A percentile compares a stretch with the other conserved stretches of the same genome.
phyloP scores from a whole-genome alignment of 768 basidiomycete species.

The Cyathus striatus region DNA sequence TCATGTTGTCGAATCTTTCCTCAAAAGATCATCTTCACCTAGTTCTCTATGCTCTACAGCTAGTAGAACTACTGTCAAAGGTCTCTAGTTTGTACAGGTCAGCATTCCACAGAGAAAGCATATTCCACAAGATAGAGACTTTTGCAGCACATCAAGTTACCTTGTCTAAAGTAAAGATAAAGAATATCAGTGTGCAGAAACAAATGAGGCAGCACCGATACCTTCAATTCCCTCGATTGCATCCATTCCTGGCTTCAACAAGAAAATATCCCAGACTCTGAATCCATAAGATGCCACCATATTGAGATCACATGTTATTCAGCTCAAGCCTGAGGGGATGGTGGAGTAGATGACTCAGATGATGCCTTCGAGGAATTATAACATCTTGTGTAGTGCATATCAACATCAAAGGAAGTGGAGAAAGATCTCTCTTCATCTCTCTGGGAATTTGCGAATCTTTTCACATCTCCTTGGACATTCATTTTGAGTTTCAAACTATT shows the following conservation, averaged over 20 bases:
- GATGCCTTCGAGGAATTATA: slow-evolving; percentile 61
- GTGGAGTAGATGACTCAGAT: slow-evolving; percentile 51
- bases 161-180: slow-evolving; percentile 46
- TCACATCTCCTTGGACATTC: slow-evolving; percentile 68
- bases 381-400: slow-evolving; percentile 61
- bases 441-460: slow-evolving; percentile 73
- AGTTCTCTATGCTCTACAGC: slow-evolving; percentile 84
- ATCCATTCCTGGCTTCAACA: slow-evolving; percentile 62
- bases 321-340: slow-evolving; percentile 70
- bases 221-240: slow-evolving; percentile 34
- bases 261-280: slow-evolving; percentile 58
- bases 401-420: slow-evolving; percentile 50
- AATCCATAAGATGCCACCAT: slow-evolving; percentile 91
- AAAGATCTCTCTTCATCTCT: slow-evolving; percentile 58
- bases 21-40: slow-evolving; percentile 86
- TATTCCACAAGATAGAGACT: slow-evolving; percentile 88
- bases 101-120: slow-evolving; percentile 90
- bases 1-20: slow-evolving; percentile 90
- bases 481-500: slow-evolving; percentile 95
- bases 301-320: slow-evolving; percentile 83
- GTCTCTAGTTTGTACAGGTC: slow-evolving; percentile 81
- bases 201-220: slow-evolving; percentile 22
- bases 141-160: slow-evolving; percentile 63
- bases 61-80: slow-evolving; percentile 88
- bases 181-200: slow-evolving; percentile 28